These are phyloP conservation scores for Grosmannia clavigera DNA, from an alignment of 2,329 filamentous ascomycete genomes.

Conservation along the genomic window DNA sequence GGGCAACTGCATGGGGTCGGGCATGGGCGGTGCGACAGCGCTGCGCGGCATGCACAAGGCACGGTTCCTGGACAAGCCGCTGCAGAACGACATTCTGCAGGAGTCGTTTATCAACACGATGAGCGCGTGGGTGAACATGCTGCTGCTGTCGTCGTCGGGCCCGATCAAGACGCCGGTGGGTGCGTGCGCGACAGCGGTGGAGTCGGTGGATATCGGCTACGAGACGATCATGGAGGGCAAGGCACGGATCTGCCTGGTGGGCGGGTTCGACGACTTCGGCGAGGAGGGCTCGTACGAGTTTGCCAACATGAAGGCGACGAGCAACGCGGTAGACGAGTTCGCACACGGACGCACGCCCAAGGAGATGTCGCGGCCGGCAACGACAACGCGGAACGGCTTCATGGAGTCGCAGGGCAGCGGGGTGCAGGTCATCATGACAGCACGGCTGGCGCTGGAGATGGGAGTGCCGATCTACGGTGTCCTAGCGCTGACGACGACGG, in stretches of 20 bases:
- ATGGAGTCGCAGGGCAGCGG: conserved; percentile 99
- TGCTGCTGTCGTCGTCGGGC: conserved; percentile 93
- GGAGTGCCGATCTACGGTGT: conserved; percentile 96
- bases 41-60: conserved; percentile 98
- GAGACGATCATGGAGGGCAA: conserved; percentile 98
- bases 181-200: conserved; percentile 92
- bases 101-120: conserved; percentile 99
- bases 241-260: conserved; percentile 91
- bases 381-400: conserved; percentile 92
- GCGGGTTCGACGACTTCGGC: conserved; percentile 98
- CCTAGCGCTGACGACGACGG: conserved; percentile 83
- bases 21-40: conserved; percentile 89
- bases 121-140: conserved; percentile 99
- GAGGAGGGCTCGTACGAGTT: conserved; percentile 99
- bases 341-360: conserved; percentile 86
- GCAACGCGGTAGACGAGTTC: conserved; percentile 94
- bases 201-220: conserved; percentile 94
- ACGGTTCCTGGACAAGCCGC: conserved; percentile 87
- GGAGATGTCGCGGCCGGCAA: conserved; percentile 97
- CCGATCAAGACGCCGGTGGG: conserved; percentile 96
- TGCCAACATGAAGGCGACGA: conserved; percentile 99
- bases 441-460: conserved; percentile 92
- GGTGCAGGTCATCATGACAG: conserved; percentile 98
- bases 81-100: conserved; percentile 97
- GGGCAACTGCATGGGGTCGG: conserved; percentile 95